Conservation (phyloP, 2,329 filamentous ascomycete species). For the Davidsoniella australis region DNA sequence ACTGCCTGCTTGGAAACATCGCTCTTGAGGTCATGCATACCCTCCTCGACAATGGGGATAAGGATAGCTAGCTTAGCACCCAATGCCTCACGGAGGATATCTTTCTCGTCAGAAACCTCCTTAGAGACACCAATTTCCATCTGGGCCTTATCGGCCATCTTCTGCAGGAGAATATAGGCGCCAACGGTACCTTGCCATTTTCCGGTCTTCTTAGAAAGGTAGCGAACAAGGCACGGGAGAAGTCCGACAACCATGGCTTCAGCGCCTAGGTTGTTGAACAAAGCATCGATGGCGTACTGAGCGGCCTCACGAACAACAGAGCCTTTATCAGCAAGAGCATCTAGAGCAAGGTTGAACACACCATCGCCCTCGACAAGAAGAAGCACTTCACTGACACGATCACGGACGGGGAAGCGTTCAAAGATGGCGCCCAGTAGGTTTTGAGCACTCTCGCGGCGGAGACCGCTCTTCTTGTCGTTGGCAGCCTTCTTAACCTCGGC, state of each 20-base stretch:
- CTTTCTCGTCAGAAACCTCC: slow-evolving; percentile 75
- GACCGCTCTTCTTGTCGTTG: slow-evolving; percentile 80
- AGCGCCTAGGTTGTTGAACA: slow-evolving; percentile 62
- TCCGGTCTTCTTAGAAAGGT: slow-evolving; percentile 67
- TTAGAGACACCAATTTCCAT: slow-evolving; percentile 60
- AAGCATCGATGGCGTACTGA: slow-evolving; percentile 80
- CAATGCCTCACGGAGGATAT: slow-evolving; percentile 79
- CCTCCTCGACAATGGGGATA: slow-evolving; percentile 78
- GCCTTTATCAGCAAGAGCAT: slow-evolving; percentile 80
- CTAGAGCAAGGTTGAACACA: slow-evolving; percentile 56
- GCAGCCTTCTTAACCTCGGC: slow-evolving; percentile 54
- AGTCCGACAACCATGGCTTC: slow-evolving; percentile 74
- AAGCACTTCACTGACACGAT: slow-evolving; percentile 62
- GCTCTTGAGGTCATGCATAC: slow-evolving; percentile 91
- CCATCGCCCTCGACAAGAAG: slow-evolving; percentile 69
- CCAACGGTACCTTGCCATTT: slow-evolving; percentile 97
- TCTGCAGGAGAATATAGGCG: slow-evolving; percentile 68
- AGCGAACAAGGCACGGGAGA: slow-evolving; percentile 56
- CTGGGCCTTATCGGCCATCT: slow-evolving; percentile 90
- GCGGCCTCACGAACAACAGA: slow-evolving; percentile 77
- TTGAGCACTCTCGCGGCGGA: slow-evolving; percentile 77
- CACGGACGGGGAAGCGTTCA: slow-evolving; percentile 66
- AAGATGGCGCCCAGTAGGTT: slow-evolving; percentile 88
- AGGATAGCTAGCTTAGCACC: slow-evolving; percentile 70
- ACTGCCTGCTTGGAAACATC: slow-evolving; percentile 82